These are phyloP conservation scores for Fusarium cicatricum DNA, from an alignment of 2,329 filamentous ascomycete genomes.

Conservation along the genomic window DNA sequence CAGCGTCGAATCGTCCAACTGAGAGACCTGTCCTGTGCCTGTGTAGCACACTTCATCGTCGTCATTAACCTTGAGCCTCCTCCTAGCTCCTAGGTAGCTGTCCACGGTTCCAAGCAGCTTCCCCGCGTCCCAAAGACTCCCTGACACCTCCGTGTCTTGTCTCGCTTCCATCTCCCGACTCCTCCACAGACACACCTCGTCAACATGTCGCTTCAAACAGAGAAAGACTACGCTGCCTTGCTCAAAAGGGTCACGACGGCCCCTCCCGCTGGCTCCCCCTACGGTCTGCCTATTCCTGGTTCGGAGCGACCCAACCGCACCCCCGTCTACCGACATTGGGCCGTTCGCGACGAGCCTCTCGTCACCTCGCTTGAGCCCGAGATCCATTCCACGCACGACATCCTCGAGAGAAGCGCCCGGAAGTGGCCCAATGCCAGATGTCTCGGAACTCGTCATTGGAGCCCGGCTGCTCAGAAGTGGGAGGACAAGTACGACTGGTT, in stretches of 20 bases:
- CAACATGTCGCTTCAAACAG: conserved; percentile 45
- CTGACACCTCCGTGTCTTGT: conserved; percentile 16
- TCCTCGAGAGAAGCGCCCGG: conserved; percentile 75
- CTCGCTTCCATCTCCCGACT: conserved; percentile 17
- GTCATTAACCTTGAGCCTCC: background rate
- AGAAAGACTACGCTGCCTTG: conserved; percentile 48
- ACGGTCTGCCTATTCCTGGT: conserved; percentile 79
- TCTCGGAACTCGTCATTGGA: conserved; percentile 83
- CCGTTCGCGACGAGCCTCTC: conserved; percentile 74
- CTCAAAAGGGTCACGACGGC: conserved; percentile 64
- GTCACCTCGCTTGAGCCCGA: conserved; percentile 76
- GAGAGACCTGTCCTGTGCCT: background rate
- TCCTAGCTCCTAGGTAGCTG: background rate
- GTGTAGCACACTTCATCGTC: background rate
- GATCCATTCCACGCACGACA: conserved; percentile 77
- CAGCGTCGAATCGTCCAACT: background rate
- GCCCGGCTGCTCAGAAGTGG: conserved; percentile 75
- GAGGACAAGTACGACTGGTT: conserved; percentile 82
- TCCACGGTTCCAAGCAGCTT: conserved; percentile 11
- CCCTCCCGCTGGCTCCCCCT: conserved; percentile 79
- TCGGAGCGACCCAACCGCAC: conserved; percentile 77
- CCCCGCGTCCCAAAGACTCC: conserved; percentile 14
- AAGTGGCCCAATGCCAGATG: conserved; percentile 73
- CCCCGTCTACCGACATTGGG: conserved; percentile 84
- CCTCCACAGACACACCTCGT: conserved; percentile 13